These are phyloP conservation scores for Staphylotrichum longicolle DNA, from an alignment of 495 filamentous ascomycete genomes.

Conservation along the genomic window DNA sequence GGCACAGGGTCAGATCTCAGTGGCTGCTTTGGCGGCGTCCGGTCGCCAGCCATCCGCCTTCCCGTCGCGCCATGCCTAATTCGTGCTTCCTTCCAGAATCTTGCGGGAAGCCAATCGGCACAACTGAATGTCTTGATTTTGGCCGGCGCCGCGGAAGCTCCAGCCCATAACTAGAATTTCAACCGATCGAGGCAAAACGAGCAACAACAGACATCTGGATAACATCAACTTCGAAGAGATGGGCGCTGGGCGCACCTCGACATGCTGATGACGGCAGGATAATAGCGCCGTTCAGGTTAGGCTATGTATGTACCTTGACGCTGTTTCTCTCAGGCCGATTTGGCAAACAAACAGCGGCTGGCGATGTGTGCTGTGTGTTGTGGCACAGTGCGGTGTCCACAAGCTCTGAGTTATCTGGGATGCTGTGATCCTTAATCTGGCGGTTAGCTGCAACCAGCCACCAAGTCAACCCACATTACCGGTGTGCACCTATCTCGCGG, in stretches of 20 bases:
- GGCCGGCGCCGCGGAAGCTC: background rate
- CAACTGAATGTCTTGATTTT: background rate
- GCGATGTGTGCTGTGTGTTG: background rate
- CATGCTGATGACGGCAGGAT: no score
- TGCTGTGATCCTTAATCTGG: slow-evolving; percentile 26
- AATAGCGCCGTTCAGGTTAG: no score
- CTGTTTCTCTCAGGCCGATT: background rate
- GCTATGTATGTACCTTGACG: no score
- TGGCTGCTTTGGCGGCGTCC: slow-evolving; percentile 5
- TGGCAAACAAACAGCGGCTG: slow-evolving; percentile 8
- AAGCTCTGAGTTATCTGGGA: background rate
- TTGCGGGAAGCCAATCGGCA: slow-evolving; percentile 10
- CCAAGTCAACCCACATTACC: slow-evolving; percentile 4
- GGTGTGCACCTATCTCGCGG: background rate
- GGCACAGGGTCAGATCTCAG: slow-evolving; percentile 14
- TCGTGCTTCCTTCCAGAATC: slow-evolving; percentile 4
- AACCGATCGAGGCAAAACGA: background rate
- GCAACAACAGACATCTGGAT: no score
- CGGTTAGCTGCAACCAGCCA: slow-evolving; percentile 16
- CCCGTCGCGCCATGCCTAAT: slow-evolving; percentile 12
- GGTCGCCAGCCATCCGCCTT: slow-evolving; percentile 13
- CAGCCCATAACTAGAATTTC: background rate
- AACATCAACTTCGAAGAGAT: no score
- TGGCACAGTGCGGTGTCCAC: background rate
- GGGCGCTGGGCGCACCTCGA: no score